Evolutionary conservation across 345 rosid genomes (phyloP).

Genomic region (Rhodamnia rubescens): DNA sequence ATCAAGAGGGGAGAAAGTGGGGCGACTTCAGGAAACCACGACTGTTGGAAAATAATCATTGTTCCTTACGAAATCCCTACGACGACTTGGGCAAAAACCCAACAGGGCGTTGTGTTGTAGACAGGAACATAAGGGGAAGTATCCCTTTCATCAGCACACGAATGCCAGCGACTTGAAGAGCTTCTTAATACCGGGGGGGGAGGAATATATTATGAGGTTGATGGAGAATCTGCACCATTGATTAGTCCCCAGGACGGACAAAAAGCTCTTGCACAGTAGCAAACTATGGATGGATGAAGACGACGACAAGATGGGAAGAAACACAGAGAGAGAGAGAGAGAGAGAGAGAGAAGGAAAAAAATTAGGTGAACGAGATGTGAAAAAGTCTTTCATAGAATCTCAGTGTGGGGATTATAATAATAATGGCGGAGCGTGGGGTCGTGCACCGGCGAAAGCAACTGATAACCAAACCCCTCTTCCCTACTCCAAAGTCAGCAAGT

Average conservation of each 20-base stretch:
- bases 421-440: not conserved
- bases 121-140: not conserved
- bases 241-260: not conserved
- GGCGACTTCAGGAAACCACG: not conserved
- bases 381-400: conserved; percentile 1
- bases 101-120: not conserved
- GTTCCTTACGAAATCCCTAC: not conserved
- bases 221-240: not conserved
- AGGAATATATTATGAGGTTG: not conserved
- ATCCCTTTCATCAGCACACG: conserved; percentile 4
- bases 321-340: too few relatives aligned
- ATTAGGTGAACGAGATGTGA: not conserved
- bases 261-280: not conserved
- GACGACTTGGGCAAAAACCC: not conserved
- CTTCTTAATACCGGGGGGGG: not conserved
- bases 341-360: not conserved
- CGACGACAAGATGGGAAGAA: not conserved
- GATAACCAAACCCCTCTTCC: conserved; percentile 2
- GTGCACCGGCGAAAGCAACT: conserved; percentile 1
- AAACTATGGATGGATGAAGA: not conserved
- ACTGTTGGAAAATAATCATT: not conserved
- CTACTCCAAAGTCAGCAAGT: not conserved
- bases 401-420: not conserved
- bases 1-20: not conserved
- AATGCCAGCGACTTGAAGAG: not conserved